Conservation (phyloP, 2,329 filamentous ascomycete genomes). For the Zymoseptoria brevis region DNA sequence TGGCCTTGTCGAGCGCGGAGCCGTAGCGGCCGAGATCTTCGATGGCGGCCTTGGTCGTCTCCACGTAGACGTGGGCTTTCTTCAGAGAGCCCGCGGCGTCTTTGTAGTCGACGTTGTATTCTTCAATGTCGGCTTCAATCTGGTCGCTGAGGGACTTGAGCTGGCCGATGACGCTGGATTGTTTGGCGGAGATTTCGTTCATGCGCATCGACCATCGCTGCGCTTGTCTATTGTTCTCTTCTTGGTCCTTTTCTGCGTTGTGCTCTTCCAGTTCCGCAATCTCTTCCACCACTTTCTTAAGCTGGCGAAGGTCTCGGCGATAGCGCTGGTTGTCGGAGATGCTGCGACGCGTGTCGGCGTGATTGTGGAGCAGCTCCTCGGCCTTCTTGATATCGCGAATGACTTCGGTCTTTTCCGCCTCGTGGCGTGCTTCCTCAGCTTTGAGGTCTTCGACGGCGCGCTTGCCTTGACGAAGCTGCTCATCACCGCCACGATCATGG, state of each 20-base stretch:
- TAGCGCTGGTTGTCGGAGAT: conserved; percentile 85
- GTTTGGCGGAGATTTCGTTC: conserved; percentile 63
- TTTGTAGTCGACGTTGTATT: conserved; percentile 83
- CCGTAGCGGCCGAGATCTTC: conserved; percentile 80
- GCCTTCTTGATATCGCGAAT: conserved; percentile 68
- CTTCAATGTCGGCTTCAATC: conserved; percentile 60
- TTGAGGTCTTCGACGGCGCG: conserved; percentile 62
- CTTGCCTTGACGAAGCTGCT: conserved; percentile 61
- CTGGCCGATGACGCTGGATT: conserved; percentile 64
- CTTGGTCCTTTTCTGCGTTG: conserved; percentile 75
- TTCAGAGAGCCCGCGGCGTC: conserved; percentile 74
- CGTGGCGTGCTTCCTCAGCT: conserved; percentile 54
- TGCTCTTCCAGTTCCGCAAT: conserved; percentile 68
- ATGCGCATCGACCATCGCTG: conserved; percentile 58
- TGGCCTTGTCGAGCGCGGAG: conserved; percentile 82
- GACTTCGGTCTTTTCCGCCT: conserved; percentile 60
- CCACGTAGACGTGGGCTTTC: conserved; percentile 79
- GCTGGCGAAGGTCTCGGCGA: conserved; percentile 62
- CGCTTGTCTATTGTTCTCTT: conserved; percentile 64
- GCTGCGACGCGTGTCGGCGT: conserved; percentile 74
- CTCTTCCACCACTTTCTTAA: conserved; percentile 59
- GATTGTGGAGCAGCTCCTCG: conserved; percentile 67
- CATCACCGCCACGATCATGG: conserved; percentile 63
- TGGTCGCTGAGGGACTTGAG: conserved; percentile 82
- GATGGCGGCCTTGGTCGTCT: conserved; percentile 85